Conservation (phyloP, 2,329 filamentous ascomycete species). For the Scedosporium apiospermum region DNA sequence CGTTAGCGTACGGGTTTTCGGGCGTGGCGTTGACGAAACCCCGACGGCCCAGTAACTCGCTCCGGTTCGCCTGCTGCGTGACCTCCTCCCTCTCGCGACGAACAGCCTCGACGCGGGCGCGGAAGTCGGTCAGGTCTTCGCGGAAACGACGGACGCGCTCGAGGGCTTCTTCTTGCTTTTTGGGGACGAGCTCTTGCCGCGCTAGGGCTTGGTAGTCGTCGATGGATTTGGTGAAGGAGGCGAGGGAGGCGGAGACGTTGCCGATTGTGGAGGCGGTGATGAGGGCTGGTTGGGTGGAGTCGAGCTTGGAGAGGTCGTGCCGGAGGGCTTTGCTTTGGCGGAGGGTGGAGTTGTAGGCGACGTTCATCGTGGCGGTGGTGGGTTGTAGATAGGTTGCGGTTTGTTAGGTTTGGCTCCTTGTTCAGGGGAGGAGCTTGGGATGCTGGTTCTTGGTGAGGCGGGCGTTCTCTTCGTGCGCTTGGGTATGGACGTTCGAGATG, state of each 20-base stretch:
- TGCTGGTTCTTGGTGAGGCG: neutral
- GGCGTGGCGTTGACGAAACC: conserved; percentile 72
- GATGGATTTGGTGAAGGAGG: conserved; percentile 76
- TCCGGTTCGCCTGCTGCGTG: conserved; percentile 54
- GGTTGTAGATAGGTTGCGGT: conserved; percentile 10
- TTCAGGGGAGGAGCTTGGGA: neutral
- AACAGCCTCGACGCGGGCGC: conserved; percentile 65
- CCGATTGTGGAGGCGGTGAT: conserved; percentile 48
- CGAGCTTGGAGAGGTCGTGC: conserved; percentile 63
- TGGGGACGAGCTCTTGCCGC: conserved; percentile 78
- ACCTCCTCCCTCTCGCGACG: conserved; percentile 71
- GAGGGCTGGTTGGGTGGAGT: conserved; percentile 50
- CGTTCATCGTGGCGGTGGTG: conserved; percentile 49
- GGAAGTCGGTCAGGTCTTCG: conserved; percentile 69
- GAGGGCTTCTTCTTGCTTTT: conserved; percentile 84
- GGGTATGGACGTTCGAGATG: too few species aligned
- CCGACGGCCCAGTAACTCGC: conserved; percentile 75
- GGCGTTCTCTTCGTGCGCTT: too few species aligned
- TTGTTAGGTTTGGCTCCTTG: neutral
- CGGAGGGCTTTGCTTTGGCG: conserved; percentile 77
- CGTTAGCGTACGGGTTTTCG: conserved; percentile 83
- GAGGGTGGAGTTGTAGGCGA: conserved; percentile 75
- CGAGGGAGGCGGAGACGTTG: conserved; percentile 68
- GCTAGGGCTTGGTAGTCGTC: conserved; percentile 85
- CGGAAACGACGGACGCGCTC: conserved; percentile 83